These are phyloP conservation scores for Colletotrichum incanum DNA, from an alignment of 2,329 filamentous ascomycete genomes.

Conservation along the genomic window DNA sequence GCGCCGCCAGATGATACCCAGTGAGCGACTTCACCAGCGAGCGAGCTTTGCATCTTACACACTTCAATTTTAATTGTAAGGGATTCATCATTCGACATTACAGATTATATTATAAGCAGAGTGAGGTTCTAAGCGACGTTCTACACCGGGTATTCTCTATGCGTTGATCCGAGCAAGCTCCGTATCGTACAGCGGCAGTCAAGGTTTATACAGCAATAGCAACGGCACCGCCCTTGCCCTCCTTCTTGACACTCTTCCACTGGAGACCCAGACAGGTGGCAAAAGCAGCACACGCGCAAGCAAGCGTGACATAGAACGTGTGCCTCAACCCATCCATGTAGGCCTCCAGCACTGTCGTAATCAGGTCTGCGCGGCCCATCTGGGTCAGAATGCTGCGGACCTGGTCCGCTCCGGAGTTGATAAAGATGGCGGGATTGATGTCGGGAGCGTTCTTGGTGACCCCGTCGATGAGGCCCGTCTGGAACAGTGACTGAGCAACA, in stretches of 20 bases:
- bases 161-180: slow-evolving; percentile 12
- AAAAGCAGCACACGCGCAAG: slow-evolving; percentile 63
- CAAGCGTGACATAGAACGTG: slow-evolving; percentile 68
- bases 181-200: not conserved
- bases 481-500: slow-evolving; percentile 78
- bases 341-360: slow-evolving; percentile 61
- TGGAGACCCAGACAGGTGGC: slow-evolving; percentile 60
- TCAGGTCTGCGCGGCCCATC: slow-evolving; percentile 58
- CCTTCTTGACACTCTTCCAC: slow-evolving; percentile 70
- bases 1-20: slow-evolving; percentile 60
- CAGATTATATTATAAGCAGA: slow-evolving; percentile 24
- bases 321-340: slow-evolving; percentile 67
- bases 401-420: slow-evolving; percentile 68
- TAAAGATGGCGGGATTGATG: slow-evolving; percentile 64
- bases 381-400: slow-evolving; percentile 60
- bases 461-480: slow-evolving; percentile 72
- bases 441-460: slow-evolving; percentile 61
- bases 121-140: slow-evolving; percentile 15
- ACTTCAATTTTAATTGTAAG: too few relatives aligned
- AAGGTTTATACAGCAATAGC: slow-evolving; percentile 44
- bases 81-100: not conserved
- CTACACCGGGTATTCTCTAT: slow-evolving; percentile 35
- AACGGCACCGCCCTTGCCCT: slow-evolving; percentile 49
- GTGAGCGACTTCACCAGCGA: slow-evolving; percentile 41
- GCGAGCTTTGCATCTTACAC: not conserved